Evolutionary conservation across 768 basidiomycete species (phyloP).

Genomic region (Tricholoma furcatifolium): DNA sequence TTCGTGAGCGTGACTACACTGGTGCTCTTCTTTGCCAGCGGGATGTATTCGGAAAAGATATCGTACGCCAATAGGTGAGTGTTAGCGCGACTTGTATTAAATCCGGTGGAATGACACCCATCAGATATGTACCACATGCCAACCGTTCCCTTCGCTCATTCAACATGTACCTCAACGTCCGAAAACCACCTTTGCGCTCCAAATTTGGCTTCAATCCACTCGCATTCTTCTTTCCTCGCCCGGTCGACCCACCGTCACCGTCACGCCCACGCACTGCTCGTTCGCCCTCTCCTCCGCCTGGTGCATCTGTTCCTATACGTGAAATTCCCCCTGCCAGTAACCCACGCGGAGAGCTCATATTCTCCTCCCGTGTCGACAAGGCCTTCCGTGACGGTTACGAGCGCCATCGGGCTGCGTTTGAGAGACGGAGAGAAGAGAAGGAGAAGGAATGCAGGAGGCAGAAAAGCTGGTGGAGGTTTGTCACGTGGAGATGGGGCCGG

Average conservation of each 20-base stretch:
- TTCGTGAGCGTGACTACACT: slow-evolving; percentile 91
- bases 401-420: slow-evolving; percentile 85
- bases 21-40: slow-evolving; percentile 92
- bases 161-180: slow-evolving; percentile 97
- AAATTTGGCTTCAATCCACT: slow-evolving; percentile 55
- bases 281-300: background rate
- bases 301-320: background rate
- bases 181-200: slow-evolving; percentile 69
- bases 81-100: background rate
- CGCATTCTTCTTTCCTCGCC: slow-evolving; percentile 56
- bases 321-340: slow-evolving; percentile 35
- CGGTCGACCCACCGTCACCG: slow-evolving; percentile 65
- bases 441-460: slow-evolving; percentile 36
- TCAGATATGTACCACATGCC: slow-evolving; percentile 94
- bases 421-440: slow-evolving; percentile 69
- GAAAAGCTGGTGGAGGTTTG: too few species aligned
- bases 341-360: slow-evolving; percentile 95
- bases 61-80: slow-evolving; percentile 92
- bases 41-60: slow-evolving; percentile 95
- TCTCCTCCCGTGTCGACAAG: slow-evolving; percentile 83
- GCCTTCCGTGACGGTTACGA: slow-evolving; percentile 90
- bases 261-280: slow-evolving; percentile 53
- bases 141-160: slow-evolving; percentile 89
- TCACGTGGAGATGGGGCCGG: too few species aligned
- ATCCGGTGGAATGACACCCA: background rate